phyloP scores from a whole-genome alignment of 805 yeast species.

The Teunomyces pallodes region DNA sequence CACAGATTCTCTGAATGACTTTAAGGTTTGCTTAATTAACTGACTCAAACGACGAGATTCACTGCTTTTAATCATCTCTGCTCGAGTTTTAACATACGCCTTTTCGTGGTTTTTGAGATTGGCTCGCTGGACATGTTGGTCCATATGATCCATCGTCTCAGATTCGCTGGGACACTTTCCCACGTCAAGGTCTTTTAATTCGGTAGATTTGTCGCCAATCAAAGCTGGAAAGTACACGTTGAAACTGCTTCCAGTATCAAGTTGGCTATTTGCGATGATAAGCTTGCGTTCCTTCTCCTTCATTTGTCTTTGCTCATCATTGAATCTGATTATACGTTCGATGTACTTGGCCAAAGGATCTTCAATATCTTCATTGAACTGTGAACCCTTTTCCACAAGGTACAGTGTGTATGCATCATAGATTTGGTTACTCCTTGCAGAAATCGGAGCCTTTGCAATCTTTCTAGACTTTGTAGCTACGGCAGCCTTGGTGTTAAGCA shows the following conservation, averaged over 20 bases:
- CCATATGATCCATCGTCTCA: conserved; percentile 7
- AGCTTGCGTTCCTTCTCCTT: conserved; percentile 15
- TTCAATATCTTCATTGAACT: conserved; percentile 4
- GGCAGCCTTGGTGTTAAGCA: conserved; percentile 9
- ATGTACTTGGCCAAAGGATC: conserved; percentile 14
- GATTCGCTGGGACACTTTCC: conserved; percentile 6
- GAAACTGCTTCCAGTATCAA: background rate
- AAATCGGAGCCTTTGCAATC: background rate
- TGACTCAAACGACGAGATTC: background rate
- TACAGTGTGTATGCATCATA: conserved; percentile 9
- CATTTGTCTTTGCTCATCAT: conserved; percentile 14
- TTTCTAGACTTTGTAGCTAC: background rate
- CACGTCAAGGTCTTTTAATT: conserved; percentile 8
- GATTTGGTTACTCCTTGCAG: conserved; percentile 3
- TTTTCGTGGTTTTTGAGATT: conserved; percentile 15
- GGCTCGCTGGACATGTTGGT: conserved; percentile 8
- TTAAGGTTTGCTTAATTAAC: background rate
- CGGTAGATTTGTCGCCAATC: background rate
- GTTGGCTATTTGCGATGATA: conserved; percentile 4
- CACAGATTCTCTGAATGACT: conserved; percentile 3
- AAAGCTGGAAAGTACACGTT: conserved; percentile 1
- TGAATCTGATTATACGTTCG: conserved; percentile 16
- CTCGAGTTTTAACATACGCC: conserved; percentile 9
- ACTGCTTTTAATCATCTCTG: background rate
- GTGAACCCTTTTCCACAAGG: conserved; percentile 9